Evolutionary conservation across 805 yeast genomes (phyloP).

Genomic region (Isabelozyma gotoi): DNA sequence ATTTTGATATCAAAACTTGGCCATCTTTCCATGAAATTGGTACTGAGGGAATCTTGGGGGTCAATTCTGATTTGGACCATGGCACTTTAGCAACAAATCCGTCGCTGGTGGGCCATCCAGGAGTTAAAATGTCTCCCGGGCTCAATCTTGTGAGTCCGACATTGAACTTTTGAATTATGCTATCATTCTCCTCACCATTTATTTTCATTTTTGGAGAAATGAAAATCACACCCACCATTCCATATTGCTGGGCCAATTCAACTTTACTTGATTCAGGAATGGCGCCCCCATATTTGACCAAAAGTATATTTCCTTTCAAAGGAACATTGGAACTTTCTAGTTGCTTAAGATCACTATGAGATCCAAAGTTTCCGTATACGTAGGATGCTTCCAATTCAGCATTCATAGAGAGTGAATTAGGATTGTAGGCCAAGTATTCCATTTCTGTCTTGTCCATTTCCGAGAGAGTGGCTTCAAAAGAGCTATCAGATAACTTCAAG

Average conservation of each 20-base stretch:
- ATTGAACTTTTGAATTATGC: conserved; percentile 52
- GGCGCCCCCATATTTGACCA: conserved; percentile 58
- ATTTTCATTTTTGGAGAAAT: conserved; percentile 37
- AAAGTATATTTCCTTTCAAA: conserved; percentile 49
- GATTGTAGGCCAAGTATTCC: conserved; percentile 58
- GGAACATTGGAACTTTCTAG: conserved; percentile 39
- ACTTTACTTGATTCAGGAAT: conserved; percentile 39
- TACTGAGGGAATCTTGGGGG: conserved; percentile 73
- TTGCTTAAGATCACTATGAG: conserved; percentile 48
- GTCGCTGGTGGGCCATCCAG: conserved; percentile 64
- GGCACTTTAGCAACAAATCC: conserved; percentile 37
- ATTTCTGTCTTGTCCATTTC: conserved; percentile 32
- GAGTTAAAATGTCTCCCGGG: conserved; percentile 79
- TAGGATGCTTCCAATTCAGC: conserved; percentile 56
- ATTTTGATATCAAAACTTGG: conserved; percentile 28
- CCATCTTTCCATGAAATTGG: conserved; percentile 81
- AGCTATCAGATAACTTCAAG: conserved; percentile 29
- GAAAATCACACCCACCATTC: conserved; percentile 68
- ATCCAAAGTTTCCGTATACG: conserved; percentile 70
- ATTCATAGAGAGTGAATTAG: conserved; percentile 52
- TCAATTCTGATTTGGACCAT: conserved; percentile 47
- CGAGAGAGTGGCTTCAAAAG: conserved; percentile 37
- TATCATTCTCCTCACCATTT: conserved; percentile 21
- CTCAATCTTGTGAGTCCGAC: conserved; percentile 59
- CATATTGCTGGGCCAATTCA: conserved; percentile 50